A percentile compares a stretch with the other conserved stretches of the same genome.
These are phyloP conservation scores for Mycena filopes DNA, from an alignment of 768 basidiomycete genomes.

Conservation along the genomic window DNA sequence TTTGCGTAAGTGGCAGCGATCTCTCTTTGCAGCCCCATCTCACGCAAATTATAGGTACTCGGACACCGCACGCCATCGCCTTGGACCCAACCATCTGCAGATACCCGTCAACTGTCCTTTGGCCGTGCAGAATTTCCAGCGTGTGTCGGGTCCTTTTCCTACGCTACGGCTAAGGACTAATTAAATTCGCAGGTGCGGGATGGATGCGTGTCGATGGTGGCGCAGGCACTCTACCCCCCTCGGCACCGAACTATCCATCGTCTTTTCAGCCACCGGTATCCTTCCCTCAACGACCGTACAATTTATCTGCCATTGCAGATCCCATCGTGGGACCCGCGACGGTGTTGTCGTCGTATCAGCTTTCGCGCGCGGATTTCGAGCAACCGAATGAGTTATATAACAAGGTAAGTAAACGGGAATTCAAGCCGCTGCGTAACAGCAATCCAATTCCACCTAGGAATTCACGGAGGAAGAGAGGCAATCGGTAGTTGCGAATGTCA, in stretches of 20 bases:
- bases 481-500: slow-evolving; percentile 26
- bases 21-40: not conserved
- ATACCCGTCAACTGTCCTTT: slow-evolving; percentile 32
- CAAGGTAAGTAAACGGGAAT: slow-evolving; percentile 8
- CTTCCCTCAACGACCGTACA: slow-evolving; percentile 22
- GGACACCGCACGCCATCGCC: slow-evolving; percentile 29
- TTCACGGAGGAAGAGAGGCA: slow-evolving; percentile 26
- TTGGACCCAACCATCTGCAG: slow-evolving; percentile 32
- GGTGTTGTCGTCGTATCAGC: slow-evolving; percentile 8
- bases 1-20: slow-evolving; percentile 17
- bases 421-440: not conserved
- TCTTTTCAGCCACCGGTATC: slow-evolving; percentile 27
- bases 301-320: slow-evolving; percentile 28
- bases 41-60: slow-evolving; percentile 8
- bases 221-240: slow-evolving; percentile 23
- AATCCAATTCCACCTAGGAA: slow-evolving; percentile 10
- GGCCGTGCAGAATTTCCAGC: slow-evolving; percentile 28
- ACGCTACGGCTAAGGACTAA: not conserved
- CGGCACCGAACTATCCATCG: slow-evolving; percentile 32
- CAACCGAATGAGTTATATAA: slow-evolving; percentile 28
- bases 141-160: not conserved
- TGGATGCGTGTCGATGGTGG: slow-evolving; percentile 32
- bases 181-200: slow-evolving; percentile 20
- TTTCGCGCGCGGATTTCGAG: slow-evolving; percentile 27
- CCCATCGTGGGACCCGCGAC: slow-evolving; percentile 15